Evolutionary conservation across 129 eudicot genomes (phyloP).

Genomic region (Erigeron canadensis): DNA sequence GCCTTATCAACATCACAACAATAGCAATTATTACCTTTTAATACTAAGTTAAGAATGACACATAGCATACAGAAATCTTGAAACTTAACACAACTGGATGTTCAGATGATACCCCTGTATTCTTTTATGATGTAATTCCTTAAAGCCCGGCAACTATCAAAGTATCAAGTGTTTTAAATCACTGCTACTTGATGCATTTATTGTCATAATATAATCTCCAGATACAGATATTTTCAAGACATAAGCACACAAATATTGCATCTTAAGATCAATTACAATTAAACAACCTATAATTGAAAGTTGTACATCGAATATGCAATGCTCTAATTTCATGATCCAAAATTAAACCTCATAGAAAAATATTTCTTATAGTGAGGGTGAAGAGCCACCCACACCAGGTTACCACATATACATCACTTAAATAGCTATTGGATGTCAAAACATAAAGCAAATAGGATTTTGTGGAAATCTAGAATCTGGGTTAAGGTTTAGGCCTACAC

Average conservation of each 20-base stretch:
- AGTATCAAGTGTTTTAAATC: background rate
- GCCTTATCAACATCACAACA: background rate
- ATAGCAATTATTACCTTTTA: background rate
- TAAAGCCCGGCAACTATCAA: background rate
- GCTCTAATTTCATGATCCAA: background rate
- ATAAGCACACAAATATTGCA: no score
- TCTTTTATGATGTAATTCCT: background rate
- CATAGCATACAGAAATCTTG: background rate
- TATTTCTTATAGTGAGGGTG: background rate
- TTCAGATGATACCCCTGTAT: conserved; percentile 4
- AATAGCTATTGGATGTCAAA: no score
- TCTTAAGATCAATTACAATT: background rate
- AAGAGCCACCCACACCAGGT: no score
- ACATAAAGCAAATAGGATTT: background rate
- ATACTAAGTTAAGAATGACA: background rate
- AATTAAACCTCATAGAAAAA: background rate
- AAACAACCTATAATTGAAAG: no score
- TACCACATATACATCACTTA: no score
- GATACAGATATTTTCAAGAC: background rate
- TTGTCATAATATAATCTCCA: background rate
- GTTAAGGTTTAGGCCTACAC: background rate
- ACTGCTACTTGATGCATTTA: background rate
- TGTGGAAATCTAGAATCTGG: background rate
- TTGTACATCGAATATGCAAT: background rate
- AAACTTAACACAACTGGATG: background rate